Base-by-base conservation (phyloP, 768 basidiomycete species). In the Trametes maxima region DNA sequence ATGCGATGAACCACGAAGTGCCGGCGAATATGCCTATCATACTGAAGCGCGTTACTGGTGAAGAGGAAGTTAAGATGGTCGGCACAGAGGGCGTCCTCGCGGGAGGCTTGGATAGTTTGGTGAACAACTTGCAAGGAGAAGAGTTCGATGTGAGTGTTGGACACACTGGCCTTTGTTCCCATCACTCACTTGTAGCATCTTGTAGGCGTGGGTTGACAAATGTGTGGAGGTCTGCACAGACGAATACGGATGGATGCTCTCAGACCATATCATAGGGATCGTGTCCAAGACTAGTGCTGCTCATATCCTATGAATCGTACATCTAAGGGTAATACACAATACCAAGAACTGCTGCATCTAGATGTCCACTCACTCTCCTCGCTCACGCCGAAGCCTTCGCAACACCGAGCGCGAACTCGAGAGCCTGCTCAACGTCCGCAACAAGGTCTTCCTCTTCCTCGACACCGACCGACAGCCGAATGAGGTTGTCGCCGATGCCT, bases 391-490 rank as follows among this genome's bases (percentile, higher is more conserved):
- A 39, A 3, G 25, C n/a, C 25, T 33, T 28, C 39, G 62, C 33
- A 52, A 55, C 6, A 13, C 48, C 54, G 10, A 53, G 66, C 19
- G 81, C 84, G 16, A 68, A 72, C 62, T 81, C 77, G 55, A 94
- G 73, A 12, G 90, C 92, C 67, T 82, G 80, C 67, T 84, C 75
- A 12, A 95, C 74, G 76, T 94, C 93, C 39, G 73, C 75, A 11
- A 95, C 75, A 48, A 98, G 70, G 76, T 98, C 96, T 21, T 90
- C 88, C 14, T 72, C 79, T 52, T 98, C 95, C 75, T 98, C 96
- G 14, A 96, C 82, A 2, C 95, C 95, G 0, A 95, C 91, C 37
- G 87, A 89, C 64, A 98, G 72, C 17, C 95, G 78, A 2, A 97
- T 77, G 60, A 96, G 72, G 63, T 88, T 84, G 19, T 87, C 87